phyloP scores from a whole-genome alignment of 2,329 filamentous ascomycete species.

The Aureobasidium uvarum region DNA sequence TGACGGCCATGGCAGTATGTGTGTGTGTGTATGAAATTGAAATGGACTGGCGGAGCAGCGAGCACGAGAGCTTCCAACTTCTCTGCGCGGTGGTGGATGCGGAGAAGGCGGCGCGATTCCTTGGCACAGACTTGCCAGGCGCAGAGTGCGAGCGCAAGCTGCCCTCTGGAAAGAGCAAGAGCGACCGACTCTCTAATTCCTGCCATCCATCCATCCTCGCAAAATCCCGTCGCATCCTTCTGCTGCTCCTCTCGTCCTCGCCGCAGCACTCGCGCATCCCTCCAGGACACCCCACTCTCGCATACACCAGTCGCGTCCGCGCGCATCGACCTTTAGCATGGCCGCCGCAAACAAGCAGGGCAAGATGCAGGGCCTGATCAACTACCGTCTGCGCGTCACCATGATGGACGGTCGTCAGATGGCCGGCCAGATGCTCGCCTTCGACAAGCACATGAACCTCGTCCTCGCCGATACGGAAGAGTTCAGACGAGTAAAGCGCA shows the following conservation, averaged over 20 bases:
- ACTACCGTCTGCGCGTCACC: slow-evolving; percentile 98
- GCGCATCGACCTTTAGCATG: slow-evolving; percentile 40
- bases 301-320: slow-evolving; percentile 26
- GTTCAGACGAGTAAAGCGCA: slow-evolving; percentile 87
- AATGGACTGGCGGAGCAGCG: neutral
- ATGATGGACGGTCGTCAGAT: slow-evolving; percentile 94
- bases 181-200: slow-evolving; percentile 5
- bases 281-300: neutral
- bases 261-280: neutral
- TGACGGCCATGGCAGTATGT: slow-evolving; percentile 6
- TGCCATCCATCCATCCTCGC: slow-evolving; percentile 9
- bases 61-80: slow-evolving; percentile 22
- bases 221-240: slow-evolving; percentile 5
- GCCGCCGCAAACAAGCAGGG: slow-evolving; percentile 79
- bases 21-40: neutral
- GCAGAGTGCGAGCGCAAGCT: slow-evolving; percentile 18
- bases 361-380: slow-evolving; percentile 96
- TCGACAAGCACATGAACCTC: slow-evolving; percentile 99
- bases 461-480: slow-evolving; percentile 98
- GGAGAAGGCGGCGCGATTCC: slow-evolving; percentile 13
- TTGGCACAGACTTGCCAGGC: neutral
- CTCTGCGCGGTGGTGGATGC: slow-evolving; percentile 7
- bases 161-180: slow-evolving; percentile 5
- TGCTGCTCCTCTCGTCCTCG: neutral
- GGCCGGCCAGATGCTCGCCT: slow-evolving; percentile 96